A percentile compares a stretch with the other conserved stretches of the same genome.
These are phyloP conservation scores for Yamadazyma sp. DNA, from an alignment of 805 yeast genomes.

Conservation along the genomic window DNA sequence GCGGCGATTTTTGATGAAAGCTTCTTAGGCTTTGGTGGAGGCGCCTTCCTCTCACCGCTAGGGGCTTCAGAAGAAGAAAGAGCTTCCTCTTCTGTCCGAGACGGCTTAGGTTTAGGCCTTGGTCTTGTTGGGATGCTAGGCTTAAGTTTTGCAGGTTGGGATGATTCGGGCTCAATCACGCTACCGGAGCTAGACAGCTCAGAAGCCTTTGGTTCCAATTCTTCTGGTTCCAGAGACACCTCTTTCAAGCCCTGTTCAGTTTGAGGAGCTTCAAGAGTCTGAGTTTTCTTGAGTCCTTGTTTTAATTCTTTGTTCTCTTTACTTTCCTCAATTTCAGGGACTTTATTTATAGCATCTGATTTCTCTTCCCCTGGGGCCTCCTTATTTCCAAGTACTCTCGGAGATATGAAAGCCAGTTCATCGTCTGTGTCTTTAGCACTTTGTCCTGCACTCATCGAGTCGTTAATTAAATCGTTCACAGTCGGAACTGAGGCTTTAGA, in stretches of 20 bases:
- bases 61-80: not conserved
- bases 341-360: not conserved
- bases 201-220: not conserved
- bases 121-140: slow-evolving; percentile 11
- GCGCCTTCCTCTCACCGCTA: slow-evolving; percentile 11
- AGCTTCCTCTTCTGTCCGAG: not conserved
- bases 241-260: not conserved
- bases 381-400: not conserved
- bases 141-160: not conserved
- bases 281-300: not conserved
- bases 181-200: no score
- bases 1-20: slow-evolving; percentile 79
- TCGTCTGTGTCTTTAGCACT: slow-evolving; percentile 10
- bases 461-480: not conserved
- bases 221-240: not conserved
- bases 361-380: not conserved
- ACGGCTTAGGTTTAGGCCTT: slow-evolving; percentile 3
- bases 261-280: not conserved
- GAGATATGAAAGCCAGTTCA: not conserved
- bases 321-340: not conserved
- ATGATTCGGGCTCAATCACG: not conserved
- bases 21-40: slow-evolving; percentile 76
- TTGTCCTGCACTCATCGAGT: slow-evolving; percentile 11
- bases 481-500: slow-evolving; percentile 5
- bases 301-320: not conserved